A percentile compares a stretch with the other conserved stretches of the same genome.
Evolutionary conservation across 2,329 filamentous ascomycete species (phyloP).

Genomic region (Talaromyces funiculosus): DNA sequence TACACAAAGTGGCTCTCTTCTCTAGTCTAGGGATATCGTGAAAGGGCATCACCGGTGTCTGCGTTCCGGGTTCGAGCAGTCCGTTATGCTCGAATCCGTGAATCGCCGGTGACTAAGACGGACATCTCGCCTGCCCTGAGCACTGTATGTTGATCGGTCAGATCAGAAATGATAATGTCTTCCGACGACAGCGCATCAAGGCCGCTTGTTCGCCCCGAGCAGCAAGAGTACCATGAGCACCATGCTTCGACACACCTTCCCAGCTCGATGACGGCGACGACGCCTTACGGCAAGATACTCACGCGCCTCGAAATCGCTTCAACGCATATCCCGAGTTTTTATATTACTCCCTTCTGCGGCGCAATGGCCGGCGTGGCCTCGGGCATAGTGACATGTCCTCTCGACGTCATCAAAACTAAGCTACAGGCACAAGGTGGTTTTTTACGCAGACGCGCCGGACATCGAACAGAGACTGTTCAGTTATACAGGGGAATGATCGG

Average conservation of each 20-base stretch:
- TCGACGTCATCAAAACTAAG: slow-evolving; percentile 99
- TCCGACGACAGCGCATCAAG: slow-evolving; percentile 38
- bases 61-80: slow-evolving; percentile 37
- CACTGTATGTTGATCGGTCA: slow-evolving; percentile 22
- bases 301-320: slow-evolving; percentile 38
- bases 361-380: slow-evolving; percentile 87
- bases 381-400: slow-evolving; percentile 88
- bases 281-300: slow-evolving; percentile 27
- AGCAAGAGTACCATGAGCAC: slow-evolving; percentile 19
- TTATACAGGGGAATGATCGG: slow-evolving; percentile 83
- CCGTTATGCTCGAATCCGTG: slow-evolving; percentile 38
- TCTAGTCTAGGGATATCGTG: slow-evolving; percentile 8
- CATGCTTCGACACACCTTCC: slow-evolving; percentile 7
- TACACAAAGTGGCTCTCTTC: slow-evolving; percentile 3
- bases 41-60: slow-evolving; percentile 18
- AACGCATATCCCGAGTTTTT: slow-evolving; percentile 48
- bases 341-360: slow-evolving; percentile 76
- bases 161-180: slow-evolving; percentile 42
- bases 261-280: slow-evolving; percentile 10
- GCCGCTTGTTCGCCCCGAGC: slow-evolving; percentile 26
- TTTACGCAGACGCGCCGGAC: slow-evolving; percentile 37
- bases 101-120: slow-evolving; percentile 37
- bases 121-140: slow-evolving; percentile 31
- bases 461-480: slow-evolving; percentile 40
- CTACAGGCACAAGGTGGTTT: slow-evolving; percentile 92